Evolutionary conservation across 176 grass and related monocot genomes (phyloP), one percentile per base, ranked within the genome.

Genomic region (Cenchrus purpureus): DNA sequence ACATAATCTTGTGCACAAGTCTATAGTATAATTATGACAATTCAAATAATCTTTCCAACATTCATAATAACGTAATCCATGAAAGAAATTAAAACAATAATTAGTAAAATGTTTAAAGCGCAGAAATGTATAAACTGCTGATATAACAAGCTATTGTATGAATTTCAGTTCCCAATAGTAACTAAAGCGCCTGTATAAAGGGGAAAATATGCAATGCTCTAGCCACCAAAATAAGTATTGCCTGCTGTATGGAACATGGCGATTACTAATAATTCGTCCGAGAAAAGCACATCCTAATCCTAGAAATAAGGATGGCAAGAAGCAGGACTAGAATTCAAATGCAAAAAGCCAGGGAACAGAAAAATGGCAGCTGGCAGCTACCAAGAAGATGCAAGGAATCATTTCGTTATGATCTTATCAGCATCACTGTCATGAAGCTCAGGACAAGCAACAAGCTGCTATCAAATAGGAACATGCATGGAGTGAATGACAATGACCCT

Each of bases 401-500:
- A 44, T 82, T 62, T 37, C 71, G 75, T 50, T 50, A 55, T 40
- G 76, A 72, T 69, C 73, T 85, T 69, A 69, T 77, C 52, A 78
- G 17, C 40, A 59, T 79, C 66, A 43, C 19, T 89, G 77, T 4
- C n/a, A 22, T 46, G 50, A 75, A 81, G 78, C 70, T 70, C 44
- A 59, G 57, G 54, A 83, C 51, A 77, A 65, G 66, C 76, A 81
- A 61, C 59, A 56, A 80, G 61, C 40, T 69, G 29, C 52, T 76
- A 81, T 62, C 63, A 22, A 77, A 70, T 44, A 77, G 65, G 71
- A 81, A 51, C 68, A 87, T 66, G 52, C 32, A 87, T 44, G 59
- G 40, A 67, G 28, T 55, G 58, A 60, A 87, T 10, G 68, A 79
- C 15, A 83, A 32, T 74, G 74, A 68, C 49, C 15, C 72, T 65